Conservation (phyloP, 2,329 filamentous ascomycete species). For the Pyricularia grisea region DNA sequence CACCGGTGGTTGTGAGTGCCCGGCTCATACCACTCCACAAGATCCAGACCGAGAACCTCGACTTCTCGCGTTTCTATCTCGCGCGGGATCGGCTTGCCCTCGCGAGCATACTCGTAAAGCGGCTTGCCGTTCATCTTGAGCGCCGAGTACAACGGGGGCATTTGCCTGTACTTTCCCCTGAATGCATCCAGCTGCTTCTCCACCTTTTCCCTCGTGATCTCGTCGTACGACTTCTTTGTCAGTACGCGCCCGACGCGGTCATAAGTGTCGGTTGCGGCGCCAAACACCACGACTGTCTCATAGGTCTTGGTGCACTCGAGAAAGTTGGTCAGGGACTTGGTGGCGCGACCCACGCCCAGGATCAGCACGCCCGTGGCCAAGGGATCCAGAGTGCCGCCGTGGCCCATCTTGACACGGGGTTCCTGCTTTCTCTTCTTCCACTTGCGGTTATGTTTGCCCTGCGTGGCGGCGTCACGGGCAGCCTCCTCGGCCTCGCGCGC, state of each 20-base stretch:
- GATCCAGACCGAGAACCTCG: conserved; percentile 65
- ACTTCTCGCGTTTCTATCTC: conserved; percentile 78
- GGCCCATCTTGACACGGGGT: conserved; percentile 81
- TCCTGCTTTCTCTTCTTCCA: conserved; percentile 47
- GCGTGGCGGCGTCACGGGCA: conserved; percentile 46
- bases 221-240: conserved; percentile 62
- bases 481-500: conserved; percentile 44
- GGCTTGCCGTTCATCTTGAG: conserved; percentile 90
- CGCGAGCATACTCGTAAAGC: conserved; percentile 90
- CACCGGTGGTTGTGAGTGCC: conserved; percentile 71
- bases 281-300: conserved; percentile 82
- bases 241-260: conserved; percentile 80
- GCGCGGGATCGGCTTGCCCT: conserved; percentile 75
- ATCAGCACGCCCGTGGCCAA: conserved; percentile 90
- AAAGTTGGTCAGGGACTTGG: conserved; percentile 71
- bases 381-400: conserved; percentile 91
- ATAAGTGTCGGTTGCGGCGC: conserved; percentile 86
- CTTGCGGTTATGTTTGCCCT: conserved; percentile 42
- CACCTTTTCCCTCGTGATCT: conserved; percentile 71
- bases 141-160: conserved; percentile 87
- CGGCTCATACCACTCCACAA: conserved; percentile 77
- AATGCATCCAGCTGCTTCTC: conserved; percentile 69
- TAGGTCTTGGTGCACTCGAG: conserved; percentile 88
- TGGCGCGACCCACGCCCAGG: conserved; percentile 77
- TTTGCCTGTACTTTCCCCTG: conserved; percentile 76